phyloP scores from a whole-genome alignment of 257 asterid species.

The Nicotiana noctiflora region DNA sequence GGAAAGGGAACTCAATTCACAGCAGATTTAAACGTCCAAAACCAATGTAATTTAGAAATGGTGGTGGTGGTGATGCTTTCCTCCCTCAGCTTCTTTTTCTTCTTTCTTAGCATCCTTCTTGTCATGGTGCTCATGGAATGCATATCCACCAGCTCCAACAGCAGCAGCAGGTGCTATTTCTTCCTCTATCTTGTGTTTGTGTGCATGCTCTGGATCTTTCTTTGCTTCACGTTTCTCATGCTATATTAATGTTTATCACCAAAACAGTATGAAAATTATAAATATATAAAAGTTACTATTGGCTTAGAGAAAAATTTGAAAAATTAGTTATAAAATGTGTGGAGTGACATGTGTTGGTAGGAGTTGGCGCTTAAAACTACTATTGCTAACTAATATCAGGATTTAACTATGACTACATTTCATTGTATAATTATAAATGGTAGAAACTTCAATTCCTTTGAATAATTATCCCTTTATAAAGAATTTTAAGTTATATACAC shows the following conservation, averaged over 20 bases:
- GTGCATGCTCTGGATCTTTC: constrained; percentile 61
- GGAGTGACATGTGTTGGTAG: too few relatives aligned
- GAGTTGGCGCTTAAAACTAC: too few relatives aligned
- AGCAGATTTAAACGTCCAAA: background rate
- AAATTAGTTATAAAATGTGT: background rate
- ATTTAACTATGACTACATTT: too few relatives aligned
- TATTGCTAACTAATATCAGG: too few relatives aligned
- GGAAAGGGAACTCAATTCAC: background rate
- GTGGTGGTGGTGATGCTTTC: constrained; percentile 11
- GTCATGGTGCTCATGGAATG: constrained; percentile 64
- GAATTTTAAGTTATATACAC: too few relatives aligned
- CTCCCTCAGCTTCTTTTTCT: constrained; percentile 6
- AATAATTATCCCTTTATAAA: too few relatives aligned
- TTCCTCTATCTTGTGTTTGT: constrained; percentile 58
- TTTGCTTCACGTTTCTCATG: constrained; percentile 69
- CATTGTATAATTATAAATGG: too few relatives aligned
- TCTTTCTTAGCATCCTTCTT: constrained; percentile 40
- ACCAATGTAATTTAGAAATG: background rate
- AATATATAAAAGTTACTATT: background rate
- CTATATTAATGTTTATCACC: constrained; percentile 19
- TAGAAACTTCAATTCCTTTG: too few relatives aligned
- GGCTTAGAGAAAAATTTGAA: background rate
- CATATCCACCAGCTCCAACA: constrained; percentile 62
- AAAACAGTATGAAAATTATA: background rate
- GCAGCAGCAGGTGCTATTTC: constrained; percentile 46